Evolutionary conservation across 805 yeast genomes (phyloP).

Genomic region (Starmerella bombi): DNA sequence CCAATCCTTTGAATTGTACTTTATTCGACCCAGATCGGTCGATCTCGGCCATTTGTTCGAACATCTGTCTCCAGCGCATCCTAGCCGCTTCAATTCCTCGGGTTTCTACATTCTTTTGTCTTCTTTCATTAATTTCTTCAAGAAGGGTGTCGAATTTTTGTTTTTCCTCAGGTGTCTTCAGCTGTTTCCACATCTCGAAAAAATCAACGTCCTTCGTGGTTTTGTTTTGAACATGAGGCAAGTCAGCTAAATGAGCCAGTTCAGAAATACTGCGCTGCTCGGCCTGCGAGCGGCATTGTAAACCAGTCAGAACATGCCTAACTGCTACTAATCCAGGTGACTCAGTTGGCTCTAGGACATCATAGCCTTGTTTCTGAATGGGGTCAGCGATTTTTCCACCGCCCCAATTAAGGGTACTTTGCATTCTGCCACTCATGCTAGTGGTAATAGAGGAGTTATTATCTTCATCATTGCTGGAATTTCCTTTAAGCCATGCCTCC

Average conservation of each 20-base stretch:
- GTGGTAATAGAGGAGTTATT: neutral
- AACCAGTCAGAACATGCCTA: conserved; percentile 45
- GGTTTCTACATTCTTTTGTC: conserved; percentile 66
- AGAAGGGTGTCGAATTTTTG: conserved; percentile 48
- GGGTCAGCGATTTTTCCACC: conserved; percentile 15
- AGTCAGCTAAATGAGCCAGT: conserved; percentile 16
- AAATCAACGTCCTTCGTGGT: conserved; percentile 38
- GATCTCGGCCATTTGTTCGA: conserved; percentile 31
- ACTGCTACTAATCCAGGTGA: conserved; percentile 68
- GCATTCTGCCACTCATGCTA: conserved; percentile 5
- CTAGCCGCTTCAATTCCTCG: conserved; percentile 75
- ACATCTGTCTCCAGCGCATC: conserved; percentile 76
- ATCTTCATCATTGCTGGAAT: neutral
- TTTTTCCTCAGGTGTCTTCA: conserved; percentile 34
- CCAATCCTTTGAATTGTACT: conserved; percentile 37
- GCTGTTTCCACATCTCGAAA: conserved; percentile 46
- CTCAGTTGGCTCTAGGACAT: conserved; percentile 49
- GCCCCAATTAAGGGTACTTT: conserved; percentile 1
- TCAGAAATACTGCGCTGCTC: conserved; percentile 21
- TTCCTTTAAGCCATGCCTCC: neutral
- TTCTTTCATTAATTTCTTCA: conserved; percentile 54
- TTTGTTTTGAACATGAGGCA: conserved; percentile 29
- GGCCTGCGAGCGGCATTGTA: conserved; percentile 18
- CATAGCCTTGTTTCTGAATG: conserved; percentile 42
- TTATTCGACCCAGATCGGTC: conserved; percentile 33